phyloP scores from a whole-genome alignment of 129 eudicot species.

The Chrysanthemum seticuspe region DNA sequence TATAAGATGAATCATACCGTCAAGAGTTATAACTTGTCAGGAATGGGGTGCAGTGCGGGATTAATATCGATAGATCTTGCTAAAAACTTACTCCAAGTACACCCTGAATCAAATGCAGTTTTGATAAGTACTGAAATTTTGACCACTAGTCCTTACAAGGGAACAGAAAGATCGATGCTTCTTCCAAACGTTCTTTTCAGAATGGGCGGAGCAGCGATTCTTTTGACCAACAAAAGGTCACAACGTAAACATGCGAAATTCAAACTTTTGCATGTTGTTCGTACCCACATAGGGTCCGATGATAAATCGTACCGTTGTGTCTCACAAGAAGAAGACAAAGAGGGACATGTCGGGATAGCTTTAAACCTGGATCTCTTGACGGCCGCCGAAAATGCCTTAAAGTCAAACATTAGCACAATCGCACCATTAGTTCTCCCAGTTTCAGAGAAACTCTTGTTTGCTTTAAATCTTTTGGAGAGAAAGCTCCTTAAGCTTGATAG shows the following conservation, averaged over 20 bases:
- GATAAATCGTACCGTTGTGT: slow-evolving; percentile 34
- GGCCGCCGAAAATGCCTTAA: slow-evolving; percentile 28
- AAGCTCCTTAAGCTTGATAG: slow-evolving; percentile 22
- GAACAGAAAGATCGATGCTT: slow-evolving; percentile 43
- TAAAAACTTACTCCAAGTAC: slow-evolving; percentile 27
- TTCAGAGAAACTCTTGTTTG: slow-evolving; percentile 31
- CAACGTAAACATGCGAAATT: slow-evolving; percentile 30
- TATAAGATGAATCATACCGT: slow-evolving; percentile 28
- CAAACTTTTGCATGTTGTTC: slow-evolving; percentile 30
- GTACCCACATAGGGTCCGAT: slow-evolving; percentile 36
- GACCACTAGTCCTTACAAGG: slow-evolving; percentile 33
- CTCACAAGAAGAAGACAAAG: slow-evolving; percentile 29
- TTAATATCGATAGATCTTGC: slow-evolving; percentile 37
- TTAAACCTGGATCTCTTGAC: slow-evolving; percentile 29
- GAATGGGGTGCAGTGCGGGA: slow-evolving; percentile 46
- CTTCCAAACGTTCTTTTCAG: slow-evolving; percentile 37
- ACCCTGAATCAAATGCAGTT: slow-evolving; percentile 31
- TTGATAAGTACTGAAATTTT: slow-evolving; percentile 35
- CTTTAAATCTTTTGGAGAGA: slow-evolving; percentile 17
- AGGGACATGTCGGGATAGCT: slow-evolving; percentile 32
- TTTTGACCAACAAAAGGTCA: slow-evolving; percentile 30
- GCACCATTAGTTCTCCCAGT: slow-evolving; percentile 38
- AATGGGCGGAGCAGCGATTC: slow-evolving; percentile 39
- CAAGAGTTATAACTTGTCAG: slow-evolving; percentile 33
- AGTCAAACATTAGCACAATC: slow-evolving; percentile 31